Percentiles rank a stretch among this genome's conserved stretches.
Conservation (phyloP, 768 basidiomycete genomes). For the Leucocoprinus sp. region DNA sequence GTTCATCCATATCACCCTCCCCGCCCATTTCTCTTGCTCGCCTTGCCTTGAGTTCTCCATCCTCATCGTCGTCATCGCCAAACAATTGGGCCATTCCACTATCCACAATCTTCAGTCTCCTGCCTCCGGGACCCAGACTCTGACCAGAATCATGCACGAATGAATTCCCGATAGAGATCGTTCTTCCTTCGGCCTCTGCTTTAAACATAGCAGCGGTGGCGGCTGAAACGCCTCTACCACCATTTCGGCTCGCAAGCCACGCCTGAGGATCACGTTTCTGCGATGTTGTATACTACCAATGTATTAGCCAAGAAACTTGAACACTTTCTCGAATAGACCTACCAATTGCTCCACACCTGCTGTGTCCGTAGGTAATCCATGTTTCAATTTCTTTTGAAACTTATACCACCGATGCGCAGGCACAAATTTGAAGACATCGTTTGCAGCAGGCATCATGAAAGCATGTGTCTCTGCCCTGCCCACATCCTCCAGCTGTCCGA, state of each 20-base stretch:
- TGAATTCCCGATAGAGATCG: conserved; percentile 31
- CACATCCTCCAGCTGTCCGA: conserved; percentile 74
- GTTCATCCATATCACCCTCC: conserved; percentile 79
- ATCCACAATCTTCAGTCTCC: conserved; percentile 60
- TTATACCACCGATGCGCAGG: conserved; percentile 89
- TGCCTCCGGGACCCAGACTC: conserved; percentile 64
- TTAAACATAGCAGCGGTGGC: conserved; percentile 66
- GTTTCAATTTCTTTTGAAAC: conserved; percentile 79
- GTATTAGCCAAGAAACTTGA: conserved; percentile 16
- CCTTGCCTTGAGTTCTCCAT: conserved; percentile 35
- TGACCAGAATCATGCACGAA: conserved; percentile 42
- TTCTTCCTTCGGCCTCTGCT: conserved; percentile 44
- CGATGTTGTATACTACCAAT: conserved; percentile 39
- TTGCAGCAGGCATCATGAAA: conserved; percentile 78
- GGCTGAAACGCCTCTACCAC: conserved; percentile 46
- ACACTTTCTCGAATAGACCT: conserved; percentile 18
- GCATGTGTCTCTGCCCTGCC: conserved; percentile 64
- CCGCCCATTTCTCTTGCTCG: conserved; percentile 55
- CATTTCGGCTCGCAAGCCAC: conserved; percentile 60
- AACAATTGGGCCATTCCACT: conserved; percentile 53
- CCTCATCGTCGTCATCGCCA: conserved; percentile 60
- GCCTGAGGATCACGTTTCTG: conserved; percentile 72
- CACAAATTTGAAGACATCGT: conserved; percentile 81
- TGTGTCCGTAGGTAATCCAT: conserved; percentile 60
- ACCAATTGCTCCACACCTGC: conserved; percentile 62